Conservation (phyloP, 768 basidiomycete genomes). For the Coprinopsis marcescibilis region DNA sequence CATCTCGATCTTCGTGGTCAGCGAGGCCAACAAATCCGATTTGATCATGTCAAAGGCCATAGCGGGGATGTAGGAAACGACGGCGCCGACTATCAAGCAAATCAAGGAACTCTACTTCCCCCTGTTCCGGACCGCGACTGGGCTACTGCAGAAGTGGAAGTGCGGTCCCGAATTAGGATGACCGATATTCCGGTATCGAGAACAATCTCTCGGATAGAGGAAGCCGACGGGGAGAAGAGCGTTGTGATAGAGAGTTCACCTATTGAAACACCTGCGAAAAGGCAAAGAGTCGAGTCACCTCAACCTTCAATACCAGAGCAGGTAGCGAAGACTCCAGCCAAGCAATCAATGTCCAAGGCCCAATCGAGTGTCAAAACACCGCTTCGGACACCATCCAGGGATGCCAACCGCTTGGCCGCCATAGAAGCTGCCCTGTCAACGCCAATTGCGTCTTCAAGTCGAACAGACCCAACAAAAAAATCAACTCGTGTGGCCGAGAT, state of each 20-base stretch:
- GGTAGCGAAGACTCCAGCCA: too few species aligned
- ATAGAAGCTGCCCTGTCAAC: conserved; percentile 1
- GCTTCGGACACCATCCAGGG: neutral
- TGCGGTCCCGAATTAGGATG: too few species aligned
- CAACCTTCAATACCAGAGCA: neutral
- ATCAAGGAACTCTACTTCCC: conserved; percentile 42
- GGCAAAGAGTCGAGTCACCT: neutral
- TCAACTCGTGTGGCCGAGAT: too few species aligned
- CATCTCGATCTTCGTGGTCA: conserved; percentile 50
- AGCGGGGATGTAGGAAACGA: conserved; percentile 79
- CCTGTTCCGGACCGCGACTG: conserved; percentile 53
- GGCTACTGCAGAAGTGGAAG: conserved; percentile 27
- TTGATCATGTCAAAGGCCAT: conserved; percentile 79
- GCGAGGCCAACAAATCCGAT: conserved; percentile 48
- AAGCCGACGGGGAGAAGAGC: too few species aligned
- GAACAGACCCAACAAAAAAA: too few species aligned
- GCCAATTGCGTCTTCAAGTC: too few species aligned
- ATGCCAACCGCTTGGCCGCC: neutral
- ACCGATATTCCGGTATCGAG: too few species aligned
- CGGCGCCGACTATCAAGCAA: conserved; percentile 73
- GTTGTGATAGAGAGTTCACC: too few species aligned
- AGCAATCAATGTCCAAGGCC: too few species aligned
- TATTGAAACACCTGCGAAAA: neutral
- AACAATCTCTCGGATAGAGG: too few species aligned
- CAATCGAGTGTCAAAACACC: neutral